Evolutionary conservation across 768 basidiomycete genomes (phyloP), one percentile per base, ranked within the genome.

Genomic region (Sarcomyxa edulis): DNA sequence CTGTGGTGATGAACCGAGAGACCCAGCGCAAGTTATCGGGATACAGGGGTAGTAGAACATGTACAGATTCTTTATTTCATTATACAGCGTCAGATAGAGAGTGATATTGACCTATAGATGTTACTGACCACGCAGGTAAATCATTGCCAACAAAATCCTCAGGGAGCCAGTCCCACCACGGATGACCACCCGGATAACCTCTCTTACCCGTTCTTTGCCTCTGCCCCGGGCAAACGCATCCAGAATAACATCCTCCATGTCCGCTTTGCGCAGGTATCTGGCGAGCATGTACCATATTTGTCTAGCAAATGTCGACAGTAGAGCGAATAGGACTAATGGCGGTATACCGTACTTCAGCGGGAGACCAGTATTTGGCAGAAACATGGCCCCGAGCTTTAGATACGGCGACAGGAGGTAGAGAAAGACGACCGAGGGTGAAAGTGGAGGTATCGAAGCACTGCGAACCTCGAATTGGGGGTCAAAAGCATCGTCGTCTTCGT

Each of bases 281-380:
- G 79, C 76, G n/a, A 88, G 71, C 67, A 86, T 73, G 60, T 84
- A 86, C 78, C 81, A 84, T 34, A 88, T 60, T 47, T 84, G 82
- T 35, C 81, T 64, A 26, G 77, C 68, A 45, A 83, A 74, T 22
- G 70, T 71, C 6, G 84, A 71, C 10, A 82, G 58, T 24, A 68
- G 47, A n/a, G 78, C 78, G 41, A 78, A 78, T 20, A 69, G 48
- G 22, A 78, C 32, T 2, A 85, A 55, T 1, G 64, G 58, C 20
- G 74, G 60, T 20, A 85, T 59, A 3, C 69, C 66, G 20, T 69
- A 62, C 49, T 69, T 66, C 27, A 81, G 59, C 3, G 78, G 66
- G 32, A 69, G 50, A 25, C 58, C 58, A 5, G 66, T 61, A 44
- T 72, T 68, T n/a, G 75, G 65, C 7, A 84, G 50, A 32, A 78